Conservation (phyloP, 2,329 filamentous ascomycete species). For the Alternaria longipes region DNA sequence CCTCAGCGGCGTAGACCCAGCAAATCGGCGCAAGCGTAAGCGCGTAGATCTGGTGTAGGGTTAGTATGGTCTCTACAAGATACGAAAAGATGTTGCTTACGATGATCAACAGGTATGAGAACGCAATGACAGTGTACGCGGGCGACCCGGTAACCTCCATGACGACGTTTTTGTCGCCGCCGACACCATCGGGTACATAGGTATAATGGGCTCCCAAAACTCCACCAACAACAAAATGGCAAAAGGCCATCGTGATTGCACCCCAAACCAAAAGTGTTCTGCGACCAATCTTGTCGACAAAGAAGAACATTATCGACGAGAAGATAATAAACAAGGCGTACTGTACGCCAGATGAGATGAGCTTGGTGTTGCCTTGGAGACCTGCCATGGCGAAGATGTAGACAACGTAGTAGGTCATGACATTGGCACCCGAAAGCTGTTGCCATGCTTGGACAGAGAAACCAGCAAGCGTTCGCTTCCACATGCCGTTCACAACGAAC, state of each 20-base stretch:
- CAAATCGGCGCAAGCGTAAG: slow-evolving; percentile 69
- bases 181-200: slow-evolving; percentile 48
- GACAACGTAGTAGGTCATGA: slow-evolving; percentile 35
- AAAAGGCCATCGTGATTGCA: slow-evolving; percentile 69
- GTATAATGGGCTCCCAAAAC: slow-evolving; percentile 60
- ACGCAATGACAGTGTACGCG: slow-evolving; percentile 67
- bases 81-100: background rate
- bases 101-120: slow-evolving; percentile 77
- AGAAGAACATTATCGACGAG: slow-evolving; percentile 79
- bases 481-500: slow-evolving; percentile 75
- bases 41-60: slow-evolving; percentile 62
- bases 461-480: slow-evolving; percentile 76
- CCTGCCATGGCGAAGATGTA: slow-evolving; percentile 79
- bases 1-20: slow-evolving; percentile 68
- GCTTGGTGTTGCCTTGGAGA: slow-evolving; percentile 65
- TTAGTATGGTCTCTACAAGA: background rate
- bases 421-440: slow-evolving; percentile 81
- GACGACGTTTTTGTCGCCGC: slow-evolving; percentile 61
- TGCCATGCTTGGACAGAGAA: slow-evolving; percentile 80
- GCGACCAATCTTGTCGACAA: slow-evolving; percentile 78
- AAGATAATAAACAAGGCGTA: slow-evolving; percentile 83
- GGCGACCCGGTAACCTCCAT: slow-evolving; percentile 60
- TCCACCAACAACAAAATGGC: slow-evolving; percentile 61
- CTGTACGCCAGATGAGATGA: slow-evolving; percentile 74
- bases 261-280: slow-evolving; percentile 72